phyloP scores from a whole-genome alignment of 2,329 filamentous ascomycete species.

The Xylariaceae sp. region DNA sequence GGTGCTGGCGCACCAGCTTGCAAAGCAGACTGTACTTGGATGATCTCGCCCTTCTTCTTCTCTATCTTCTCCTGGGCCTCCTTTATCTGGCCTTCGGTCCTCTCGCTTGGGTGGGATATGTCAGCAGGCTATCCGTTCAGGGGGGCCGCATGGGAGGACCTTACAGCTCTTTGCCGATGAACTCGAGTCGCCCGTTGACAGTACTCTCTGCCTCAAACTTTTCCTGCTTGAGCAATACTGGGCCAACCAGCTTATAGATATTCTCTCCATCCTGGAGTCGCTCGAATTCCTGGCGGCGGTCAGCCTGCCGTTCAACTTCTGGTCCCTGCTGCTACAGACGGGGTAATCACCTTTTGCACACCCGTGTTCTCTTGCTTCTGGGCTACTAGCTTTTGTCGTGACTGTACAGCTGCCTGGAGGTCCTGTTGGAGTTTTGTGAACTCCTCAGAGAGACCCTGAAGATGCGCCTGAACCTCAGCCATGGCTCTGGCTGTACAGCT shows the following conservation, averaged over 20 bases:
- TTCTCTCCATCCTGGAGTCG: slow-evolving; percentile 71
- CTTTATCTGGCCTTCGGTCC: slow-evolving; percentile 43
- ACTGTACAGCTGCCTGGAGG: slow-evolving; percentile 65
- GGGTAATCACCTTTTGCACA: slow-evolving; percentile 79
- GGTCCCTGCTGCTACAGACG: too few relatives aligned
- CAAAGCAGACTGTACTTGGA: slow-evolving; percentile 44
- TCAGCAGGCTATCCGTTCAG: slow-evolving; percentile 1
- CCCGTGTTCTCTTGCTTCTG: slow-evolving; percentile 89
- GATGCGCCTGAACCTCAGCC: slow-evolving; percentile 65
- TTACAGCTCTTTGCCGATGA: slow-evolving; percentile 90
- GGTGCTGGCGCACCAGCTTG: slow-evolving; percentile 33
- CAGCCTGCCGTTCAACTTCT: not conserved
- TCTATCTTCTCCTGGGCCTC: slow-evolving; percentile 50
- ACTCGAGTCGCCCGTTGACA: slow-evolving; percentile 84
- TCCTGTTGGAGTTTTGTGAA: slow-evolving; percentile 85
- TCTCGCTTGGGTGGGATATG: slow-evolving; percentile 13
- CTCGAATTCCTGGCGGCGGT: slow-evolving; percentile 65
- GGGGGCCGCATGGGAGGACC: slow-evolving; percentile 19
- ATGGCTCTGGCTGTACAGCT: too few relatives aligned
- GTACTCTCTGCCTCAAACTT: slow-evolving; percentile 83
- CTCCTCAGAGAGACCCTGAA: slow-evolving; percentile 79
- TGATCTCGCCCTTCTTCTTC: slow-evolving; percentile 52
- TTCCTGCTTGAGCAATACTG: slow-evolving; percentile 90
- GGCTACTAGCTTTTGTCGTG: slow-evolving; percentile 84
- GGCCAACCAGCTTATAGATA: slow-evolving; percentile 94